Percentiles rank a stretch among this genome's conserved stretches.
These are phyloP conservation scores for Neurospora terricola DNA, from an alignment of 495 filamentous ascomycete genomes.

Conservation along the genomic window DNA sequence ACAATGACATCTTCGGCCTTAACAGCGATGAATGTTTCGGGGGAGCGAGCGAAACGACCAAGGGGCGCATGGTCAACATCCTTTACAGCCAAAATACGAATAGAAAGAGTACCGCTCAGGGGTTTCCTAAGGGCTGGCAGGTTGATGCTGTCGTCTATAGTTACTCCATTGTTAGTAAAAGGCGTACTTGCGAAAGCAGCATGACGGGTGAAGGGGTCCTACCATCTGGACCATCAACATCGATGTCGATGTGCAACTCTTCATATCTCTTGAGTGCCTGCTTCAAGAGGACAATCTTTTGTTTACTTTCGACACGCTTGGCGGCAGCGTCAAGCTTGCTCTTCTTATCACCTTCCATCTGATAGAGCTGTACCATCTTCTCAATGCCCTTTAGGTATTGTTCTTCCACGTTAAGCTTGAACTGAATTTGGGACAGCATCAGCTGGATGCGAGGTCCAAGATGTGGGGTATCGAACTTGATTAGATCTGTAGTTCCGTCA, in stretches of 20 bases:
- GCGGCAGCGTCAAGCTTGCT: slow-evolving; percentile 87
- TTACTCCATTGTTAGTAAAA: slow-evolving; percentile 3
- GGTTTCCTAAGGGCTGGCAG: slow-evolving; percentile 90
- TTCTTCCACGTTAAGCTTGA: slow-evolving; percentile 97
- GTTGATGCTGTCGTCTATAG: slow-evolving; percentile 87
- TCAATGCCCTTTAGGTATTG: slow-evolving; percentile 99
- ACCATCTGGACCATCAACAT: slow-evolving; percentile 82
- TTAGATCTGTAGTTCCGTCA: slow-evolving; percentile 56
- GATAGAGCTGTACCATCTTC: slow-evolving; percentile 97
- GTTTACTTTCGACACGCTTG: slow-evolving; percentile 82
- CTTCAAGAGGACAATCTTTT: slow-evolving; percentile 93
- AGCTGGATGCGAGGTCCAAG: slow-evolving; percentile 96
- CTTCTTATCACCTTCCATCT: slow-evolving; percentile 96
- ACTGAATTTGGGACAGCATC: slow-evolving; percentile 97
- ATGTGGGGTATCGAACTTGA: slow-evolving; percentile 96
- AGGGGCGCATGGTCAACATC: slow-evolving; percentile 92
- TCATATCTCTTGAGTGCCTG: slow-evolving; percentile 95
- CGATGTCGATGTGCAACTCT: slow-evolving; percentile 93
- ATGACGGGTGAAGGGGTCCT: slow-evolving; percentile 14
- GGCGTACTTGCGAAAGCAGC: background rate
- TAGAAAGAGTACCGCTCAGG: slow-evolving; percentile 75
- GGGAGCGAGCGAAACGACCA: slow-evolving; percentile 75
- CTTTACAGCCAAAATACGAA: slow-evolving; percentile 77
- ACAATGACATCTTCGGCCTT: slow-evolving; percentile 93
- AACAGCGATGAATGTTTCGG: slow-evolving; percentile 88